Conservation (phyloP, 2,329 filamentous ascomycete genomes). For the Exophiala mesophila region DNA sequence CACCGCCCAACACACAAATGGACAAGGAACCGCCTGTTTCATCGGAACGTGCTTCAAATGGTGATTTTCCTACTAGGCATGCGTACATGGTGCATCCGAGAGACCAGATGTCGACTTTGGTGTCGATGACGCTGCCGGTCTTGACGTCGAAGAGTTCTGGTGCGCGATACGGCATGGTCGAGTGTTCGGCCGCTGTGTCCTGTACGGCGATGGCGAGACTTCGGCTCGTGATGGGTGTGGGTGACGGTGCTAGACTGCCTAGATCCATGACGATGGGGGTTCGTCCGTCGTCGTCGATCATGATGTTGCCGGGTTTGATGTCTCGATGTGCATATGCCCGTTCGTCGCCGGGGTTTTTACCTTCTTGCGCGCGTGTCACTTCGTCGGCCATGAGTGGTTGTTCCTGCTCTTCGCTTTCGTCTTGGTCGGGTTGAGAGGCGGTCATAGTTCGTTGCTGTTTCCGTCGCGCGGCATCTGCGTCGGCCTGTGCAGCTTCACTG, state of each 20-base stretch:
- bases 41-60: conserved; percentile 91
- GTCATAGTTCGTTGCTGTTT: conserved; percentile 41
- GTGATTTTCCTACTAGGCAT: conserved; percentile 91
- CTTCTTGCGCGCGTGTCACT: conserved; percentile 61
- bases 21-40: conserved; percentile 92
- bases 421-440: conserved; percentile 44
- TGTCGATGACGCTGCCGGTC: conserved; percentile 84
- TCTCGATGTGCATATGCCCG: conserved; percentile 90
- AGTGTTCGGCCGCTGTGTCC: conserved; percentile 91
- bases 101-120: conserved; percentile 97
- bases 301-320: conserved; percentile 98
- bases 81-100: conserved; percentile 96
- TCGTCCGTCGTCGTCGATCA: conserved; percentile 89
- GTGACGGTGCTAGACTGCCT: conserved; percentile 81
- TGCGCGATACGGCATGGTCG: conserved; percentile 96
- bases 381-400: conserved; percentile 74
- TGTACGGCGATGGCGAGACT: conserved; percentile 88
- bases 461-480: conserved; percentile 38
- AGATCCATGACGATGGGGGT: conserved; percentile 96
- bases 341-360: conserved; percentile 62
- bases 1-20: conserved; percentile 85
- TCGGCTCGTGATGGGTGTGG: conserved; percentile 82
- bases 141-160: conserved; percentile 98
- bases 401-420: conserved; percentile 69
- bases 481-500: conserved; percentile 52